Conservation (phyloP, 345 rosid genomes). For the Pistacia atlantica region DNA sequence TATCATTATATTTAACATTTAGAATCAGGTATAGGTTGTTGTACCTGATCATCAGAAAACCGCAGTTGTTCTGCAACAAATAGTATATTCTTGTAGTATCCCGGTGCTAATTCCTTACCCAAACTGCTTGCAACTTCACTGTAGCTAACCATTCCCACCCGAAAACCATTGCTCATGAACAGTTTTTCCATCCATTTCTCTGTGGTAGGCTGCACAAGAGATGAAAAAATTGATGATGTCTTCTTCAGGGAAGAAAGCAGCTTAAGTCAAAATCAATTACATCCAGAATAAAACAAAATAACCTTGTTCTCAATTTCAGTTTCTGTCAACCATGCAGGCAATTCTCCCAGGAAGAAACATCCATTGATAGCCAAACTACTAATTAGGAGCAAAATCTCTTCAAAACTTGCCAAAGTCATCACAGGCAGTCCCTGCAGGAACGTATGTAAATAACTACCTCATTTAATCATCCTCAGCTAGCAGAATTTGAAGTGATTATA, state of each 20-base stretch:
- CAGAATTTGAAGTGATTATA: conserved; percentile 3
- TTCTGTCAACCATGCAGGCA: conserved; percentile 63
- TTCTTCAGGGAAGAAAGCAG: conserved; percentile 4
- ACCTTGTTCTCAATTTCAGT: conserved; percentile 61
- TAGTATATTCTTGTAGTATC: conserved; percentile 45
- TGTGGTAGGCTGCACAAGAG: conserved; percentile 46
- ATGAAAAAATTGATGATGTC: conserved; percentile 14
- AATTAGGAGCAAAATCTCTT: conserved; percentile 56
- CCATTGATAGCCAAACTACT: conserved; percentile 70
- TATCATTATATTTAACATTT: neutral
- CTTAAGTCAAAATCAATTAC: neutral
- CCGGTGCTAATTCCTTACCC: conserved; percentile 47
- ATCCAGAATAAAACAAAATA: conserved; percentile 13
- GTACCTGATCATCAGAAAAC: conserved; percentile 90
- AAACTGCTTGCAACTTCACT: conserved; percentile 57
- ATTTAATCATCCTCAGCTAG: neutral
- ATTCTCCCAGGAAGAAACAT: conserved; percentile 68
- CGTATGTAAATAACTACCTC: conserved; percentile 2
- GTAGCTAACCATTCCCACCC: conserved; percentile 49
- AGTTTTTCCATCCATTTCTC: conserved; percentile 59
- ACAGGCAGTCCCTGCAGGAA: conserved; percentile 65
- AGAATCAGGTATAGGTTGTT: conserved; percentile 19
- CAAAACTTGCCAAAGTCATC: conserved; percentile 60
- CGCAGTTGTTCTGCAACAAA: conserved; percentile 77
- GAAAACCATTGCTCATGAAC: conserved; percentile 72